These are phyloP conservation scores for Ustilago xerochloae DNA, from an alignment of 1,284 basidiomycete genomes.

Conservation along the genomic window DNA sequence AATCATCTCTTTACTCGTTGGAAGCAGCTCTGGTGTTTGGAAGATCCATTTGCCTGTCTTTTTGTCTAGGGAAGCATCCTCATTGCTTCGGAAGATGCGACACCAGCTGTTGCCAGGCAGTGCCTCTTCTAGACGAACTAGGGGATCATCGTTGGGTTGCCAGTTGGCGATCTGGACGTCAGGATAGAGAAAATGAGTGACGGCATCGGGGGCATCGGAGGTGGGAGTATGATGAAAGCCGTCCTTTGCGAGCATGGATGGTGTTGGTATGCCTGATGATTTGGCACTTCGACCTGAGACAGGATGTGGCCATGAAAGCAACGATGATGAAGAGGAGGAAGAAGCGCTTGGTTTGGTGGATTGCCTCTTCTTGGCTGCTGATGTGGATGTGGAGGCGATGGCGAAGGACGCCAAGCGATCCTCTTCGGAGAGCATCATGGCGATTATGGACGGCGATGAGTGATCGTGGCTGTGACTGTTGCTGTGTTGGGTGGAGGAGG, in stretches of 20 bases:
- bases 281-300: constrained; percentile 29
- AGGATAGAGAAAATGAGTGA: constrained; percentile 57
- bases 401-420: constrained; percentile 48
- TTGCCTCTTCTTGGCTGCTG: constrained; percentile 35
- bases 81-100: constrained; percentile 41
- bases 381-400: constrained; percentile 25
- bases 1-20: constrained; percentile 57
- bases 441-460: background rate
- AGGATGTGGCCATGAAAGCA: constrained; percentile 47
- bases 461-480: background rate
- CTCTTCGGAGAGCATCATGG: constrained; percentile 39
- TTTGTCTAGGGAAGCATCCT: constrained; percentile 23
- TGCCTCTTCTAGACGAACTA: constrained; percentile 35
- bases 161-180: constrained; percentile 55
- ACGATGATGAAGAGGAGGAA: constrained; percentile 12
- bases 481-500: no score
- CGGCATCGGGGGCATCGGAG: constrained; percentile 46
- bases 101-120: constrained; percentile 51
- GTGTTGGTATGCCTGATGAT: constrained; percentile 50
- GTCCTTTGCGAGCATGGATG: constrained; percentile 51
- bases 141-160: constrained; percentile 55
- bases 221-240: constrained; percentile 62
- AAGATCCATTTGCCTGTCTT: constrained; percentile 38
- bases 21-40: constrained; percentile 47
- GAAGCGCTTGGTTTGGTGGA: constrained; percentile 21